Conservation (phyloP, 108 stramenopile species). For the Fragilaria crotonensis region DNA sequence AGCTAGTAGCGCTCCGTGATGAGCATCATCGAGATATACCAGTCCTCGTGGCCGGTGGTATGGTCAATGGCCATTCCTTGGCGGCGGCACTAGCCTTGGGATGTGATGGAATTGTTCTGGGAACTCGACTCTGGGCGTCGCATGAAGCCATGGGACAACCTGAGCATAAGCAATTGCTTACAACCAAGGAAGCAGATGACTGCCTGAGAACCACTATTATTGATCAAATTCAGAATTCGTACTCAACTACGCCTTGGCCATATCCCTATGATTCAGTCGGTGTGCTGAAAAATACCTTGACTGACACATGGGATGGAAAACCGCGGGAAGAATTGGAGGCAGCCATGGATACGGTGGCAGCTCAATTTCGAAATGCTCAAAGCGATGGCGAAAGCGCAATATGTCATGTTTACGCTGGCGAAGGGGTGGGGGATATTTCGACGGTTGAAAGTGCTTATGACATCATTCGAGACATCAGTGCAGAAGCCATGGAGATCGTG, state of each 20-base stretch:
- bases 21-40: slow-evolving; percentile 19
- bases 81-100: slow-evolving; percentile 57
- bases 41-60: slow-evolving; percentile 68
- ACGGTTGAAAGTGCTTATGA: slow-evolving; percentile 53
- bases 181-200: slow-evolving; percentile 47
- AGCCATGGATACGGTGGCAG: slow-evolving; percentile 14
- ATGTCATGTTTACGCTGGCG: slow-evolving; percentile 35
- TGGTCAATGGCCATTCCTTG: slow-evolving; percentile 57
- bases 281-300: slow-evolving; percentile 46
- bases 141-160: slow-evolving; percentile 39
- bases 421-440: slow-evolving; percentile 60
- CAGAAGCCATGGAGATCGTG: slow-evolving; percentile 30
- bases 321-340: slow-evolving; percentile 11
- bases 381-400: slow-evolving; percentile 14
- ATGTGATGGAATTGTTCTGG: slow-evolving; percentile 67
- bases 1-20: slow-evolving; percentile 21
- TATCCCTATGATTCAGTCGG: slow-evolving; percentile 62
- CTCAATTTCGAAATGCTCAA: slow-evolving; percentile 22
- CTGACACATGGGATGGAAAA: slow-evolving; percentile 52
- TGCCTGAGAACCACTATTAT: slow-evolving; percentile 57
- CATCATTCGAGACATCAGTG: slow-evolving; percentile 36
- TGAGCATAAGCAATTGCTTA: slow-evolving; percentile 35
- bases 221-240: slow-evolving; percentile 54
- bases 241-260: slow-evolving; percentile 41
- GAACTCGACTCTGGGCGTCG: slow-evolving; percentile 70